Evolutionary conservation across 495 filamentous ascomycete species (phyloP).

Genomic region (Astrothelium macrocarpum): DNA sequence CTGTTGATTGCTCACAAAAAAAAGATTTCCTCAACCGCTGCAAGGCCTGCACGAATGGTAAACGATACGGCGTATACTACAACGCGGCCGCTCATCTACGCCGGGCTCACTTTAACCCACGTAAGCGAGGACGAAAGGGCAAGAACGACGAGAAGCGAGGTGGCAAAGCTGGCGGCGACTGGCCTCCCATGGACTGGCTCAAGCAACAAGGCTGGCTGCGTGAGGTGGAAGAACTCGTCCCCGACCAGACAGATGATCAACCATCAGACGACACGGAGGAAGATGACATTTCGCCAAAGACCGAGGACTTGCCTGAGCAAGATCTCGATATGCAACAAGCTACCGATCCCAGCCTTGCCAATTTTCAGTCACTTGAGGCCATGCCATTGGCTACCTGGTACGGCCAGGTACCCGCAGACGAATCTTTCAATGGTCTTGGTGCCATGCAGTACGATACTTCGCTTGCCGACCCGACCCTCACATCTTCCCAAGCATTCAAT

Average conservation of each 20-base stretch:
- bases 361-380: not conserved
- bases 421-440: not conserved
- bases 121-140: conserved; percentile 44
- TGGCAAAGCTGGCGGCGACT: conserved; percentile 75
- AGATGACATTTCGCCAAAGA: not conserved
- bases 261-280: conserved; percentile 3
- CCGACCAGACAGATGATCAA: not conserved
- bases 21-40: conserved; percentile 58
- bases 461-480: not conserved
- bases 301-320: not conserved
- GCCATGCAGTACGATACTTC: not conserved
- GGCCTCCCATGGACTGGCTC: conserved; percentile 69
- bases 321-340: not conserved
- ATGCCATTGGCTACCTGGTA: not conserved
- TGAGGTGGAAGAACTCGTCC: conserved; percentile 48
- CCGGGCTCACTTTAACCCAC: conserved; percentile 74
- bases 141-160: conserved; percentile 59
- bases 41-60: conserved; percentile 70
- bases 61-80: conserved; percentile 86
- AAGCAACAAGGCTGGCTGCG: conserved; percentile 65
- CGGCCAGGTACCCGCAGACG: not conserved
- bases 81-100: conserved; percentile 90
- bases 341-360: not conserved
- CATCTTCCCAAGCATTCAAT: not conserved
- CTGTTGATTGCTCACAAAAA: conserved; percentile 45